Base-by-base conservation (phyloP, 805 yeast genomes). In the Candida ficus region DNA sequence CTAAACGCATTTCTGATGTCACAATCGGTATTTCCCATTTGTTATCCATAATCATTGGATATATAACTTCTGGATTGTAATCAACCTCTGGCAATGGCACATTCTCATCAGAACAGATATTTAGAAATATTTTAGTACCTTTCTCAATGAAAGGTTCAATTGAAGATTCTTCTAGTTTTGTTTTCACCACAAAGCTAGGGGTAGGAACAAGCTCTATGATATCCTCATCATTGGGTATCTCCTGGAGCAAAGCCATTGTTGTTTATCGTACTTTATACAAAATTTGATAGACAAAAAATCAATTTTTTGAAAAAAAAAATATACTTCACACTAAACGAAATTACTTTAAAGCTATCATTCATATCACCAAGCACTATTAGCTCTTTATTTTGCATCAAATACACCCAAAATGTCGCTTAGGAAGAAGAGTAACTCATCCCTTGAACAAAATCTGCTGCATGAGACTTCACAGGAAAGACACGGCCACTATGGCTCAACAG, bases 1-100 rank as follows among this genome's bases (percentile, higher is more conserved):
- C 82, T 7, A 51, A 50, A 11, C 80, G 55, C 35, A 73, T 75
- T 0, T 71, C 67, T 0, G 91, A 78, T 0, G 86, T 77, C 2
- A 84, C 72, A 2, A 90, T 76, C 1, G 96, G 96, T 2, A 88
- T 81, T 44, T 83, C 89, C 95, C 96, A 89, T 53, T 82, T 70
- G 52, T 80, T 80, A 28, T 76, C 77, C 61, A 80, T 75, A 18
- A 83, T 80, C 37, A 77, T 59, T 1, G 82, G 79, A 50, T 79
- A 79, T 2, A 86, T 77, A 3, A 65, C 58, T 29, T 66, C 70
- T 4, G 88, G 79, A 28, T 73, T 70, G 52, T 81, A 83, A 3
- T 60, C 59, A 3, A 56, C 52, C 8, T 50, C 73, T 0, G 95
- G 95, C 20, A 66, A 53, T 4, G 95, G 95, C 0, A 88, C 80